Base-by-base conservation (phyloP, 1,139 yeast genomes). In the Taiozyma onychis region DNA sequence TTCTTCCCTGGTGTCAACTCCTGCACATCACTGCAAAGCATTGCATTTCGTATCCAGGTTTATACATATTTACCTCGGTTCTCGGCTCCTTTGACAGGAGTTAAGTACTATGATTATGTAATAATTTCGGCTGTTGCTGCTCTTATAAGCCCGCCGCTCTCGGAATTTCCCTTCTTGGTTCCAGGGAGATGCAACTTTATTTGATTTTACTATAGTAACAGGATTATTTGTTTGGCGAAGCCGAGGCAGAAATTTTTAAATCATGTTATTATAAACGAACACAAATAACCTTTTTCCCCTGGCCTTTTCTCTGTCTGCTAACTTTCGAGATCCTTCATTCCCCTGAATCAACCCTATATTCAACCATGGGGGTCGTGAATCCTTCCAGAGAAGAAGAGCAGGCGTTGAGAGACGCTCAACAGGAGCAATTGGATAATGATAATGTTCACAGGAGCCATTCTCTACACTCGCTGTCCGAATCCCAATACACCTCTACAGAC, bases 301-400 rank as follows among this genome's bases (percentile, higher is more conserved):
- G 18, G 18, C 18, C 18, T 18, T 18, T 18, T 18, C 18, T 18
- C 18, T 18, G 18, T 18, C 18, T 18, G 18, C 18, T 18, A 18
- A 18, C 18, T 18, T 18, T 18, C 18, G 18, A 18, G 18, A 2
- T 18, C 18, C 18, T 18, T 18, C 18, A 18, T 30, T 13, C n/a
- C 34, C 14, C 34, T 18, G 21, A 16, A 35, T n/a, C 22, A 35
- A 35, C 21, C 3, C 9, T 16, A 16, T 18, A 2, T 6, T n/a
- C 14, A 37, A 32, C 21, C 9, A 49, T 52, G 53, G 58, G 55
- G 27, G 47, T 50, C 6, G 69, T 75, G 46, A 76, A 77, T 11
- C 66, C 76, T 21, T 66, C 75, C 1, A 51, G 63, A 43, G 58
- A 60, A 26, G 77, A 75, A 51, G 78, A 74, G 53, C 66, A 63